Evolutionary conservation across 2,329 filamentous ascomycete genomes (phyloP).

Genomic region (Diplodia seriata): DNA sequence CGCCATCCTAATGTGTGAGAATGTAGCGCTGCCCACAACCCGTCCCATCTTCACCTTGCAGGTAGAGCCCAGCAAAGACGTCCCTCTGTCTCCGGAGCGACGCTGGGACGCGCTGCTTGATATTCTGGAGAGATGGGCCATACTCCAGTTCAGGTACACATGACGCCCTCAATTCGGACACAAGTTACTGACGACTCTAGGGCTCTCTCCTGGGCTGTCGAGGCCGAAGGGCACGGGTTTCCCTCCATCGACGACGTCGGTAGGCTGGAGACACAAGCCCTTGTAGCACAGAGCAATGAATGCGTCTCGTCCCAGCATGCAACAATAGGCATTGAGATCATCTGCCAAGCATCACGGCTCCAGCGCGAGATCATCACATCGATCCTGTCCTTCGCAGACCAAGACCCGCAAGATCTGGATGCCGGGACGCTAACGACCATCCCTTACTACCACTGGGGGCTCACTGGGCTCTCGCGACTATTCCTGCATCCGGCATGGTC

Average conservation of each 20-base stretch:
- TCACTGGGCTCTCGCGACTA: conserved; percentile 23
- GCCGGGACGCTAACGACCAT: conserved; percentile 9
- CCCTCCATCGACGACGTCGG: background rate
- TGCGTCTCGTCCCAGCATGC: conserved; percentile 9
- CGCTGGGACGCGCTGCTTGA: conserved; percentile 17
- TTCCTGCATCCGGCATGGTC: conserved; percentile 31
- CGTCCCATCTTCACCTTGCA: conserved; percentile 1
- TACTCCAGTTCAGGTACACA: conserved; percentile 18
- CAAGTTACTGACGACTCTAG: background rate
- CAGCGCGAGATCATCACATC: conserved; percentile 30
- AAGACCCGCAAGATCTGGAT: conserved; percentile 6
- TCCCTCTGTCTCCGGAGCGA: background rate
- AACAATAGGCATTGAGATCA: conserved; percentile 30
- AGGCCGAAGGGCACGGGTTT: conserved; percentile 13
- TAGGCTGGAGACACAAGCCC: background rate
- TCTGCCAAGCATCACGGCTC: conserved; percentile 24
- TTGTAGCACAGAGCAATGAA: background rate
- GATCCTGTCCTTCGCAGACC: conserved; percentile 19
- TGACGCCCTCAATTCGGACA: too few species aligned
- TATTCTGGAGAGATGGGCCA: conserved; percentile 29
- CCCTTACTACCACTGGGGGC: conserved; percentile 31
- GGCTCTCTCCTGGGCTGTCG: conserved; percentile 17
- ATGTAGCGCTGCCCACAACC: conserved; percentile 11
- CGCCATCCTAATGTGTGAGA: conserved; percentile 21
- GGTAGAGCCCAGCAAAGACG: conserved; percentile 12